Conservation (phyloP, 306 rosid genomes). For the Quercus parvula region DNA sequence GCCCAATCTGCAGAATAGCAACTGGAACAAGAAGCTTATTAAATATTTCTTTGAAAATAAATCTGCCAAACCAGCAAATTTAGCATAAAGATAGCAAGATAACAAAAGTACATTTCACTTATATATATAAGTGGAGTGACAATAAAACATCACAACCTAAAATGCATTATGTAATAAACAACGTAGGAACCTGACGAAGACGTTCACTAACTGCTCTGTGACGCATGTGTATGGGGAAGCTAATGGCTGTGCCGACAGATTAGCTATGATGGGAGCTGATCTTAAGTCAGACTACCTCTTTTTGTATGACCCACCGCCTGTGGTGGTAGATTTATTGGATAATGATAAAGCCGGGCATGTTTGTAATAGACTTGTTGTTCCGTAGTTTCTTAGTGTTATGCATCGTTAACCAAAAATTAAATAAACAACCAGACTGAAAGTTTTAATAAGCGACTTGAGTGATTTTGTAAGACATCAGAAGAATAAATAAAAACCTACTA, state of each 20-base stretch:
- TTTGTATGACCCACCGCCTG: no score
- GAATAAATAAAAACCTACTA: not conserved
- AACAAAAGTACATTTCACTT: not conserved
- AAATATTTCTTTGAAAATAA: not conserved
- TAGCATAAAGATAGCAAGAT: not conserved
- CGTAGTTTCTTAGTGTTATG: no score
- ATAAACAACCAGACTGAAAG: not conserved
- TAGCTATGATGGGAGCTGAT: no score
- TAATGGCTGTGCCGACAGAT: no score
- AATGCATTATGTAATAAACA: not conserved
- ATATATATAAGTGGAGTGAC: not conserved
- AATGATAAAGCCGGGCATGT: no score
- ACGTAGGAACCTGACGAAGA: no score
- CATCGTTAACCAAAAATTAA: no score
- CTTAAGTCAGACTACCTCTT: no score
- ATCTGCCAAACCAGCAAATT: not conserved
- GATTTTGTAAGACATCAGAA: not conserved
- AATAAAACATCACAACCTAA: constrained; percentile 11
- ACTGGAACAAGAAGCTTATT: constrained; percentile 27
- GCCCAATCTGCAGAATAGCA: constrained; percentile 55
- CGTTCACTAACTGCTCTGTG: no score
- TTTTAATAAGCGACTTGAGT: constrained; percentile 2
- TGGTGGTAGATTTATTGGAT: no score
- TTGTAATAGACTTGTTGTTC: no score
- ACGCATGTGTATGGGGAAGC: no score